Evolutionary conservation across 2,329 filamentous ascomycete genomes (phyloP), one percentile per base, ranked within the genome.

Genomic region (Tolypocladium tropicale): DNA sequence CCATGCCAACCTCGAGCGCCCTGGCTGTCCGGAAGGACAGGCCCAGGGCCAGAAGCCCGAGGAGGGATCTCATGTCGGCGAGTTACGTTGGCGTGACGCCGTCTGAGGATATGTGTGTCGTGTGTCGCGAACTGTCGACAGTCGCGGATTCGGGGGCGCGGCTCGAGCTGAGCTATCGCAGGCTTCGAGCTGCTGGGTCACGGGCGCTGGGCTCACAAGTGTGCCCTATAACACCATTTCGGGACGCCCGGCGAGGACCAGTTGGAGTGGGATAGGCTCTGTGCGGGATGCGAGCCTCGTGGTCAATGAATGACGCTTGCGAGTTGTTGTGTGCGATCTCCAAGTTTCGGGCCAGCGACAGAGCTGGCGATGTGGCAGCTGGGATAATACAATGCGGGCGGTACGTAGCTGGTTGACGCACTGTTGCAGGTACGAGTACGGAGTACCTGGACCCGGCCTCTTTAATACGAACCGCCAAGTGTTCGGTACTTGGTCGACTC

Each of bases 1-100:
- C 82, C 69, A 86, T 73, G 62, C 72, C 70, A 60, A 84, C 74
- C 67, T 86, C 83, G 64, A 85, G 70, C 30, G 81, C 83, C 58
- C 72, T 70, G 60, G 74, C 77, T 56, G 78, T 76, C 76, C 77
- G 76, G 54, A 77, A 62, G 66, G 78, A 81, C 74, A 82, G 66
- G 65, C 75, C 78, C 72, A 85, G 67, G 59, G 76, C 65, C 61
- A 82, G 67, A 56, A 76, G 69, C 64, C 76, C 76, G 61, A 76
- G 63, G 71, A 78, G 79, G 63, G 74, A 73, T 74, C 76, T 81
- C 82, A 85, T 85, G 54, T 58, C 76, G 65, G 55, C 50, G 32
- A 37, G 30, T 54, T n/a, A 28, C 36, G n/a, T 30, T 23, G 50
- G n/a, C 37, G 34, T 28, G 25, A 55, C n/a, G 33, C 28, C 25